Base-by-base conservation (phyloP, 345 rosid species). In the Clausena lansium region DNA sequence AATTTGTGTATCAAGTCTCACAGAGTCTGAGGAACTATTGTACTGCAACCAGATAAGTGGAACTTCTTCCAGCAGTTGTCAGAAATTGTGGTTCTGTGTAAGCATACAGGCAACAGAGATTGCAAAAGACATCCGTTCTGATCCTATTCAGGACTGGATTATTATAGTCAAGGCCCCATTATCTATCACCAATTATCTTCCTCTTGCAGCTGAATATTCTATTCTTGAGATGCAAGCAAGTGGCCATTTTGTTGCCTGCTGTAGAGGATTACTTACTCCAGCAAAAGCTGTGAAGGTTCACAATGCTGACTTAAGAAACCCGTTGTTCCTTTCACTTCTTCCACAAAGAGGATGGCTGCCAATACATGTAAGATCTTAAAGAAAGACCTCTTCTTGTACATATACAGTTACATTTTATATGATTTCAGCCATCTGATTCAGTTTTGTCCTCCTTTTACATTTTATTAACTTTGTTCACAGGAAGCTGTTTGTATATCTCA, bases 281-380 rank as follows among this genome's bases (percentile, higher is more conserved):
- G 97, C 94, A 70, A 86, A 87, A 83, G 80, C 91, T 72, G 94
- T 91, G 59, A 91, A 92, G 80, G 87, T 92, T 81, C 88, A 94
- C 80, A 85, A 83, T 84, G 97, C 89, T 47, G 93, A 94, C 82
- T 87, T 91, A 77, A 82, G 90, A 81, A 92, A 81, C 60, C 93
- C 91, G 39, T 79, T 96, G 76, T 92, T 84, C 84, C 84, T 96
- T 55, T 86, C 97, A 47, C 84, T 96, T 73, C 88, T 91, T 80
- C 99, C 98, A 30, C 98, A 88, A 78, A 84, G 89, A 76, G 97
- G 95, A 79, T 96, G 99, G 99, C 84, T 87, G 39, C 97, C 98
- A 65, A 75, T 88, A 82, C 86, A 85, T 74, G 99, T 94, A 82
- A 86, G 86, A 81, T 74, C 28, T 71, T 45, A 60, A 69, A 67